Conservation (phyloP, 805 yeast genomes). For the Teunomyces pallodes region DNA sequence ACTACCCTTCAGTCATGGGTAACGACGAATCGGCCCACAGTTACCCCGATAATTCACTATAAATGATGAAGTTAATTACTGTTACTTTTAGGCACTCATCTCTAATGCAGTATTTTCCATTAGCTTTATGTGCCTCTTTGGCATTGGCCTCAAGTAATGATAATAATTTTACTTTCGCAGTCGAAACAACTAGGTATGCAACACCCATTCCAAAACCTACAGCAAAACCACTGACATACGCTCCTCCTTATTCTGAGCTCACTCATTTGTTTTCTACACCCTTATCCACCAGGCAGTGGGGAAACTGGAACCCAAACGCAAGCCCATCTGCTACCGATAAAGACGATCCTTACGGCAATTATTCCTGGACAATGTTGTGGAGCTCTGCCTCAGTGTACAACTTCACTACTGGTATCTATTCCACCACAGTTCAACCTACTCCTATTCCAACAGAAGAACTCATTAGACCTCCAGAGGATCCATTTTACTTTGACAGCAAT, state of each 20-base stretch:
- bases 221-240: background rate
- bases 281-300: conserved; percentile 15
- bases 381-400: conserved; percentile 9
- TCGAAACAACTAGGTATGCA: conserved; percentile 1
- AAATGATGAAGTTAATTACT: no score
- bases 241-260: conserved; percentile 1
- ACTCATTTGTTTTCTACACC: background rate
- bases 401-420: conserved; percentile 11
- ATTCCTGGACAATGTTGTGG: conserved; percentile 19
- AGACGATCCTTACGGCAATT: conserved; percentile 19
- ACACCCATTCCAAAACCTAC: background rate
- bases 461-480: conserved; percentile 16
- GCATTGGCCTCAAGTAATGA: background rate
- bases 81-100: background rate
- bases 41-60: no score
- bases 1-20: no score
- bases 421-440: conserved; percentile 13
- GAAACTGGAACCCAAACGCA: conserved; percentile 15
- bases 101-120: background rate
- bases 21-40: no score
- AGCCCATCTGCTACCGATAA: conserved; percentile 13
- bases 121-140: background rate
- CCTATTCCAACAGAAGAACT: conserved; percentile 14
- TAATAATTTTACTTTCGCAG: background rate
- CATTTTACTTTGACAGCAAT: conserved; percentile 10